Percentiles rank a stretch among this genome's conserved stretches.
Evolutionary conservation across 495 filamentous ascomycete genomes (phyloP).

Genomic region (Penicillium subrubescens): DNA sequence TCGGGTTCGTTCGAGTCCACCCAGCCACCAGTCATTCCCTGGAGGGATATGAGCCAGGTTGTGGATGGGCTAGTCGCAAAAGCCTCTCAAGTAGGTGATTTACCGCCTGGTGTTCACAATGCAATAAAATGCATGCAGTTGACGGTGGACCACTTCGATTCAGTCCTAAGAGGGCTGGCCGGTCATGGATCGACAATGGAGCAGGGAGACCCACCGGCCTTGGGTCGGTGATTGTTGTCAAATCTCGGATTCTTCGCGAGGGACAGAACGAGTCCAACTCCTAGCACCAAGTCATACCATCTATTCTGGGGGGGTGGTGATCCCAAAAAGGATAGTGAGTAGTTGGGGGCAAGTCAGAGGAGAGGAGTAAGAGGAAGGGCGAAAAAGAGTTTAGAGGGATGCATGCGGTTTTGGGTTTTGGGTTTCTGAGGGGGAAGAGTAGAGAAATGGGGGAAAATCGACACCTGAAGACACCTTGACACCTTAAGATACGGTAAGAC

Average conservation of each 20-base stretch:
- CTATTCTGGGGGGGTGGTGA: neutral
- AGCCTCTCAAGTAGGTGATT: neutral
- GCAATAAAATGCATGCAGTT: slow-evolving; percentile 8
- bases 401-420: slow-evolving; percentile 12
- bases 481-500: slow-evolving; percentile 7
- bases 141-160: slow-evolving; percentile 6
- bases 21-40: slow-evolving; percentile 9
- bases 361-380: neutral
- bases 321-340: neutral
- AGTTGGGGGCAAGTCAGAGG: neutral
- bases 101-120: neutral
- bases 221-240: neutral
- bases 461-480: slow-evolving; percentile 15
- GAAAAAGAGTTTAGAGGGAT: slow-evolving; percentile 5
- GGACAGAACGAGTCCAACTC: slow-evolving; percentile 1
- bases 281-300: slow-evolving; percentile 21
- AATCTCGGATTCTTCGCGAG: slow-evolving; percentile 3
- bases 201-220: slow-evolving; percentile 6
- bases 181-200: slow-evolving; percentile 13
- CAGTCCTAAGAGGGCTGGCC: slow-evolving; percentile 2
- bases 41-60: neutral
- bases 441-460: slow-evolving; percentile 4
- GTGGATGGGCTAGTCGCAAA: neutral
- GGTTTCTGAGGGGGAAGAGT: neutral
- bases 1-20: neutral